These are phyloP conservation scores for Claviceps sp. DNA, from an alignment of 2,329 filamentous ascomycete genomes.

Conservation along the genomic window DNA sequence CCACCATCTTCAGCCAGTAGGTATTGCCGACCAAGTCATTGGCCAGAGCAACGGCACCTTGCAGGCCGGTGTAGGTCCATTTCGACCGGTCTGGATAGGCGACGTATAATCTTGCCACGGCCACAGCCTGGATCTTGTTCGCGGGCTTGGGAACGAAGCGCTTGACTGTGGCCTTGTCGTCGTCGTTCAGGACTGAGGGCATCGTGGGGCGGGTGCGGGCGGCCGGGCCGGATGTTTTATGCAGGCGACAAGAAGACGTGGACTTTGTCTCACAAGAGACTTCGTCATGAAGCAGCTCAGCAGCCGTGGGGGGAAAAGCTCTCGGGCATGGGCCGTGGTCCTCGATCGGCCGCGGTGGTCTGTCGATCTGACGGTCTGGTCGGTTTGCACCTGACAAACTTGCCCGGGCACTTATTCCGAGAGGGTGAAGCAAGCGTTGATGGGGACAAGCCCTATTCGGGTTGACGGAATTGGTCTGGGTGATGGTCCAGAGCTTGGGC, in stretches of 20 bases:
- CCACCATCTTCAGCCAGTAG: slow-evolving; percentile 95
- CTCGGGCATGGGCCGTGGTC: background rate
- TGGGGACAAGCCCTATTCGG: too few species aligned
- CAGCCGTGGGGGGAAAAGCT: background rate
- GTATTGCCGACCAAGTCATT: slow-evolving; percentile 93
- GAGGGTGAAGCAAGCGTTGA: too few species aligned
- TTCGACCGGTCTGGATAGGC: slow-evolving; percentile 70
- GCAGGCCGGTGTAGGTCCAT: slow-evolving; percentile 92
- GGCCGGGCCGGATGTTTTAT: background rate
- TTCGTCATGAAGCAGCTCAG: background rate
- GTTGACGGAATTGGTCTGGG: too few species aligned
- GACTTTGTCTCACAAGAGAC: background rate
- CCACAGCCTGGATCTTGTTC: slow-evolving; percentile 96
- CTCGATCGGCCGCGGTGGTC: background rate
- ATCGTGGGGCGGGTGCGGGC: slow-evolving; percentile 20
- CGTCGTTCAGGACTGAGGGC: slow-evolving; percentile 66
- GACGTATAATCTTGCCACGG: slow-evolving; percentile 84
- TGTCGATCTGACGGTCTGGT: too few species aligned
- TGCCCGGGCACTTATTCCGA: too few species aligned
- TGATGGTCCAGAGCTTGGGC: too few species aligned
- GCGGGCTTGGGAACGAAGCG: slow-evolving; percentile 82
- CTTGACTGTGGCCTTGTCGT: slow-evolving; percentile 94
- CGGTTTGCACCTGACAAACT: too few species aligned
- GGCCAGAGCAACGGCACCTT: slow-evolving; percentile 80
- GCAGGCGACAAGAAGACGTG: background rate